Conservation (phyloP, 257 asterid species). For the Eustoma russellianum region DNA sequence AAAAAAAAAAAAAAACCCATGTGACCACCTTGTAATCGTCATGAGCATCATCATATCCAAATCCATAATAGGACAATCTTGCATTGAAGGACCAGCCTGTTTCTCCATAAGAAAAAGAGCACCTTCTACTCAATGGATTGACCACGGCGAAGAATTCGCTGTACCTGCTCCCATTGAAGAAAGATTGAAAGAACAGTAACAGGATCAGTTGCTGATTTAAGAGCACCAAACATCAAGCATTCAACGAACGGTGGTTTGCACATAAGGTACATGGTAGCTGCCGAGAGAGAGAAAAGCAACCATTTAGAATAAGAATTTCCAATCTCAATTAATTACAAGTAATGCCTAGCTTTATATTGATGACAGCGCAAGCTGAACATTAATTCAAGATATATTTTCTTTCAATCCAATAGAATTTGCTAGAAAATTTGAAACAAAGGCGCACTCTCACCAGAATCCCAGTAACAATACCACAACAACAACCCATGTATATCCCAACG, state of each 20-base stretch:
- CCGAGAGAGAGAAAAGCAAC: conserved; percentile 11
- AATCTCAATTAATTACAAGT: not conserved
- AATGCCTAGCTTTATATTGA: not conserved
- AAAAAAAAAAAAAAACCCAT: no score
- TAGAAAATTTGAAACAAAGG: conserved; percentile 16
- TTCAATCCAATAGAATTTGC: not conserved
- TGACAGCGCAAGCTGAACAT: not conserved
- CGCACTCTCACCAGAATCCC: conserved; percentile 86
- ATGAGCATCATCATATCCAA: no score
- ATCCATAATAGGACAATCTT: no score
- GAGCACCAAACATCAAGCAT: conserved; percentile 99
- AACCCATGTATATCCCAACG: no score
- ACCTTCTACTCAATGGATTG: no score
- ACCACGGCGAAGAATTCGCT: no score
- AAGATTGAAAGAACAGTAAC: conserved; percentile 88
- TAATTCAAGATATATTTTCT: not conserved
- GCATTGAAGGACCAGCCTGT: no score
- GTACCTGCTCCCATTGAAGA: no score
- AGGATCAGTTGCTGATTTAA: conserved; percentile 96
- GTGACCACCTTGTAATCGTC: no score
- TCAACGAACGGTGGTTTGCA: conserved; percentile 94
- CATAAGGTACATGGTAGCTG: conserved; percentile 82
- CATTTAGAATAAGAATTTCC: not conserved
- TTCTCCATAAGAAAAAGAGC: no score
- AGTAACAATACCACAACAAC: no score